Evolutionary conservation across 345 rosid species (phyloP), one percentile per base, ranked within the genome.

Genomic region (Eucalyptus sp.): DNA sequence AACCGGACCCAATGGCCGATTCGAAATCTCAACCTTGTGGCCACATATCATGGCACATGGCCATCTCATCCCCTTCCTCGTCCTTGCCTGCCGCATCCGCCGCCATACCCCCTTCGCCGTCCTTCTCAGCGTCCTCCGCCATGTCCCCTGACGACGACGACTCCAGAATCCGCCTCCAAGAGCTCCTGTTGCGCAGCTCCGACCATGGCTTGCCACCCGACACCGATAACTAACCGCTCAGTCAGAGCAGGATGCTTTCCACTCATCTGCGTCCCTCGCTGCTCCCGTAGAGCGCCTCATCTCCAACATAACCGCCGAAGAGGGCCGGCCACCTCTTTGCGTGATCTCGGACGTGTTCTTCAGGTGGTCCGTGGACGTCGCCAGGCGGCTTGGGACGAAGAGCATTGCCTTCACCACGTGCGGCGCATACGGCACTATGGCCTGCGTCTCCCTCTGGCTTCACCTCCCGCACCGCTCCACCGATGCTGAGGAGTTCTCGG

Each of bases 51-150:
- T 94, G 96, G 94, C 94, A 4, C 94, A 92, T 20, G 96, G 95
- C 86, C 96, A 95, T 92, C 94, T 95, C 24, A 93, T 91, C 27
- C 96, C 95, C 3, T 93, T 92, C 87, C 89, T 95, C 37, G 89
- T 92, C 13, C 87, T 95, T 1, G 95, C 95, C 13, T 86, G 62
- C 16, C 88, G 62, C 54, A 87, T 93, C 91, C 90, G 87, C 27
- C 89, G 62, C 6, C 89, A 86, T 20, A 89, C 92, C 2, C 87
- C 90, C 88, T 90, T 93, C 90, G 88, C 64, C 27, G 80, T 94
- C 86, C 89, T 93, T 89, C 88, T 93, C 6, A 93, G 93, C 86
- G 88, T 89, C 89, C 37, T 91, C 93, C 58, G 76, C 92, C 87
- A 71, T 90, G 41, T 6, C 68, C 6, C 33, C 87, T 20, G 10